Percentiles rank a stretch among this genome's conserved stretches.
Conservation (phyloP, 1,284 basidiomycete species). For the Lentinula novae-zelandiae region DNA sequence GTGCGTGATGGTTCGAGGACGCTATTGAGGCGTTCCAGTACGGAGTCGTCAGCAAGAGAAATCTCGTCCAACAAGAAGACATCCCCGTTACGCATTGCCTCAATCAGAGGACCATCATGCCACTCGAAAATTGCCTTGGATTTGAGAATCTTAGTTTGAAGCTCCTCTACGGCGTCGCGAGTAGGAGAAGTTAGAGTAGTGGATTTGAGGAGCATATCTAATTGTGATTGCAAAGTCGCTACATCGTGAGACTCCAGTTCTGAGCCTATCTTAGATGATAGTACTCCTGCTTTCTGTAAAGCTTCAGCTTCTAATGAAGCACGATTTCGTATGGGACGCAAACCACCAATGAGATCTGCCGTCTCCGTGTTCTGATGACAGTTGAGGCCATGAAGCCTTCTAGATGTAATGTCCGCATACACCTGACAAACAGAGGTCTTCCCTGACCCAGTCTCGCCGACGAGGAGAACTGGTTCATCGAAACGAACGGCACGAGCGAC, state of each 20-base stretch:
- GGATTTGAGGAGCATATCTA: conserved; percentile 35
- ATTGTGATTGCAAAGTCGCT: conserved; percentile 31
- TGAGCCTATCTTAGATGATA: conserved; percentile 41
- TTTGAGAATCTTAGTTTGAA: conserved; percentile 41
- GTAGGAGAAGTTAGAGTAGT: conserved; percentile 27
- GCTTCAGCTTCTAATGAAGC: conserved; percentile 42
- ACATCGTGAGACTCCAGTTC: conserved; percentile 26
- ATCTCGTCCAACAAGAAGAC: conserved; percentile 96
- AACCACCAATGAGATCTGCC: conserved; percentile 92
- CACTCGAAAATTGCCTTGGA: conserved; percentile 89
- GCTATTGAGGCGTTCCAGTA: conserved; percentile 95
- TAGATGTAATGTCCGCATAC: conserved; percentile 67
- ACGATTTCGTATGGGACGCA: conserved; percentile 90
- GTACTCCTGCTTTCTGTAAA: conserved; percentile 35
- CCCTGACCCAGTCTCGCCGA: conserved; percentile 96
- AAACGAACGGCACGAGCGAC: conserved; percentile 82
- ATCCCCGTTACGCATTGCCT: conserved; percentile 87
- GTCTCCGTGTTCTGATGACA: conserved; percentile 99
- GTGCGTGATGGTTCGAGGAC: conserved; percentile 90
- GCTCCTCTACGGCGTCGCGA: conserved; percentile 33
- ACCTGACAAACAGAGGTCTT: conserved; percentile 98
- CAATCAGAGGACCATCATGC: conserved; percentile 92
- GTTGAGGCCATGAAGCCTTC: conserved; percentile 76
- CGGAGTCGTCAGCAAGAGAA: conserved; percentile 97
- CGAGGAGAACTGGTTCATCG: conserved; percentile 95